phyloP scores from a whole-genome alignment of 441 rosid genomes.

The Capsella rubella region DNA sequence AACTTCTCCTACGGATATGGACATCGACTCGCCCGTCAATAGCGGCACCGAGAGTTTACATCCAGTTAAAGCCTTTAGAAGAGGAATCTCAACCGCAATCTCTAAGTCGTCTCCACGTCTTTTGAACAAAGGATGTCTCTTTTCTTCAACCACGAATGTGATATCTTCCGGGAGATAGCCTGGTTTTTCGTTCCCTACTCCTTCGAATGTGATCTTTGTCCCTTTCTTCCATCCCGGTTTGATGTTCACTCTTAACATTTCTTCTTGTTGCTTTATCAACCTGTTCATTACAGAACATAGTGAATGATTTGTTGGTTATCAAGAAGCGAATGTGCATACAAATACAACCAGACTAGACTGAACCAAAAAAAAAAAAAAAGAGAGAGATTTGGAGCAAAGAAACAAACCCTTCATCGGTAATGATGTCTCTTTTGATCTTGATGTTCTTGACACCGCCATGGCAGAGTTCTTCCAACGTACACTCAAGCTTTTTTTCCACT shows the following conservation, averaged over 20 bases:
- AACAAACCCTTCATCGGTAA: slow-evolving; percentile 64
- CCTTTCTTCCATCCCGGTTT: slow-evolving; percentile 95
- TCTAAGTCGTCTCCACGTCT: slow-evolving; percentile 70
- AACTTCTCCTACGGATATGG: slow-evolving; percentile 53
- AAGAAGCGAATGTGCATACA: background rate
- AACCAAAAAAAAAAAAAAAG: background rate
- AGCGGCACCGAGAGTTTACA: slow-evolving; percentile 74
- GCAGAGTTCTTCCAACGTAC: slow-evolving; percentile 81
- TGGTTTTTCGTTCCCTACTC: slow-evolving; percentile 79
- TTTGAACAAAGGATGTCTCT: slow-evolving; percentile 64
- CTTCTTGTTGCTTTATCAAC: slow-evolving; percentile 62
- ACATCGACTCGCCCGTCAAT: slow-evolving; percentile 64
- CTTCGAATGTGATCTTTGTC: slow-evolving; percentile 82
- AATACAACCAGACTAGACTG: background rate
- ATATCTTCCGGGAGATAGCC: slow-evolving; percentile 77
- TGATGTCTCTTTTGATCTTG: slow-evolving; percentile 58
- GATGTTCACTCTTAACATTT: slow-evolving; percentile 63
- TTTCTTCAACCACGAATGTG: slow-evolving; percentile 63
- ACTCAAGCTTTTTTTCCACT: slow-evolving; percentile 64
- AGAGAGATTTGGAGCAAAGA: background rate
- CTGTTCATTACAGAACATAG: slow-evolving; percentile 44
- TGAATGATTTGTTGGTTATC: background rate
- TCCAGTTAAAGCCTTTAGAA: slow-evolving; percentile 77
- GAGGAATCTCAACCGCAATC: slow-evolving; percentile 68
- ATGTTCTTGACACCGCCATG: slow-evolving; percentile 69